These are phyloP conservation scores for Notholithocarpus densiflorus DNA, from an alignment of 306 rosid genomes.

Conservation along the genomic window DNA sequence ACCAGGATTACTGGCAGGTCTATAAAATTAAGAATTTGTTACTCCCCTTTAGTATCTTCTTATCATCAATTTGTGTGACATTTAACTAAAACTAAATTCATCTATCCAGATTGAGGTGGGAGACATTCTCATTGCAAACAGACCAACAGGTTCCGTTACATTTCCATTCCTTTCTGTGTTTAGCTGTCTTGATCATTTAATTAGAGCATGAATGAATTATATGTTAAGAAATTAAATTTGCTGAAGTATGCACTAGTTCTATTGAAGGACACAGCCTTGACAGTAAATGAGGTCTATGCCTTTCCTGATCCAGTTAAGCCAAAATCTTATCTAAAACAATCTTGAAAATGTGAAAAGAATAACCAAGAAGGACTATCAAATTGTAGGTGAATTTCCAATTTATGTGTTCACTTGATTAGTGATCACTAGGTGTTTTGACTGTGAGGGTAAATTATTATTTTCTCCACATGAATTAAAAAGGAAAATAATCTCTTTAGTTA, in stretches of 20 bases:
- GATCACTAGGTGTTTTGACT: background rate
- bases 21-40: conserved; percentile 8
- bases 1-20: conserved; percentile 78
- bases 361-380: background rate
- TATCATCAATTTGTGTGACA: conserved; percentile 15
- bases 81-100: conserved; percentile 16
- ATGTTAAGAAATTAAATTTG: background rate
- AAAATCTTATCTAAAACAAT: conserved; percentile 4
- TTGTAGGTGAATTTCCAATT: background rate
- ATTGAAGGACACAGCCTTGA: background rate
- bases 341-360: background rate
- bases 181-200: background rate
- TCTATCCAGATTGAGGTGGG: conserved; percentile 57
- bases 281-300: background rate
- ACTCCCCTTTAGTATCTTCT: background rate
- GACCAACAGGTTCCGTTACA: conserved; percentile 53
- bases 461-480: background rate
- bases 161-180: conserved; percentile 6
- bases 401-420: background rate
- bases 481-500: background rate
- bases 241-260: background rate
- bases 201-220: background rate
- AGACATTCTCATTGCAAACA: conserved; percentile 54
- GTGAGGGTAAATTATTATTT: background rate
- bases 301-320: background rate